These are phyloP conservation scores for Drosera spatulata DNA, from an alignment of 179 eudicot genomes.

Conservation along the genomic window DNA sequence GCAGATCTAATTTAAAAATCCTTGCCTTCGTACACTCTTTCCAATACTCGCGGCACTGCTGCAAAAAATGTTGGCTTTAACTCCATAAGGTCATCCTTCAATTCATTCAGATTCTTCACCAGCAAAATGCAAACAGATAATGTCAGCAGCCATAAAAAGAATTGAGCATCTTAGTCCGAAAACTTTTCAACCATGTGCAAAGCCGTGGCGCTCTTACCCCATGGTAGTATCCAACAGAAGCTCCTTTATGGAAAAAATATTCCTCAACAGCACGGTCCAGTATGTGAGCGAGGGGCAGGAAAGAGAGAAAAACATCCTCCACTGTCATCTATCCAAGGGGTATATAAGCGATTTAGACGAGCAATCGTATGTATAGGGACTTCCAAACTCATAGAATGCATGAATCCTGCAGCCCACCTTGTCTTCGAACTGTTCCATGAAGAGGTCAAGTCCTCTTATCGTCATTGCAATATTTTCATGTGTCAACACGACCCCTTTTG, in stretches of 20 bases:
- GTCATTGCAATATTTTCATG: constrained; percentile 56
- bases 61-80: constrained; percentile 86
- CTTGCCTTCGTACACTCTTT: constrained; percentile 81
- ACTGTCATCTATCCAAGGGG: constrained; percentile 61
- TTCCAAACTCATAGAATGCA: no score
- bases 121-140: constrained; percentile 3
- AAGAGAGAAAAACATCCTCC: constrained; percentile 84
- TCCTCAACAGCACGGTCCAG: constrained; percentile 94
- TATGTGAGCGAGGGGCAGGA: constrained; percentile 90
- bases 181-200: no score
- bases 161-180: background rate
- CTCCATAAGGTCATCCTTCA: constrained; percentile 79
- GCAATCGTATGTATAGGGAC: background rate
- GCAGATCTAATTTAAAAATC: background rate
- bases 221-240: constrained; percentile 95
- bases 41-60: constrained; percentile 90
- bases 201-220: constrained; percentile 39
- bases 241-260: constrained; percentile 83
- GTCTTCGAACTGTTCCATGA: constrained; percentile 86
- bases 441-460: constrained; percentile 64
- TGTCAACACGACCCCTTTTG: constrained; percentile 88
- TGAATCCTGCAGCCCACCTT: constrained; percentile 32
- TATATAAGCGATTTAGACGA: constrained; percentile 6
- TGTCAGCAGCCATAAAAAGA: background rate
- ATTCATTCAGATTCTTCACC: constrained; percentile 61